phyloP scores from a whole-genome alignment of 495 filamentous ascomycete species.

The Monascus purpureus region DNA sequence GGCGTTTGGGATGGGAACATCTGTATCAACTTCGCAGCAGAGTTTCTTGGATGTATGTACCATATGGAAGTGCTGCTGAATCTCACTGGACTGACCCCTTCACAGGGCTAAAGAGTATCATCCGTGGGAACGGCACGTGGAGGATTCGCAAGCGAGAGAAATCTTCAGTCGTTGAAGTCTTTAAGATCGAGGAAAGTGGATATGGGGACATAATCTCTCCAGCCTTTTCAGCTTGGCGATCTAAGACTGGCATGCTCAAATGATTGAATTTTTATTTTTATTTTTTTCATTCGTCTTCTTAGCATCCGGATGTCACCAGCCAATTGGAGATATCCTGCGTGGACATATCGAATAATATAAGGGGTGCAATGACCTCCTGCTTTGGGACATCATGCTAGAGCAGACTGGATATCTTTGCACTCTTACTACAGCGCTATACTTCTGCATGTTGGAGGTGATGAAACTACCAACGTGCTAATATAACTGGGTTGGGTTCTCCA shows the following conservation, averaged over 20 bases:
- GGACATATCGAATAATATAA: no score
- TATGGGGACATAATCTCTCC: constrained; percentile 64
- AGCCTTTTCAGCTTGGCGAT: constrained; percentile 64
- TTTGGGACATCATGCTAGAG: no score
- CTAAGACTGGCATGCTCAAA: constrained; percentile 1
- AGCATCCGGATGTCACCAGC: no score
- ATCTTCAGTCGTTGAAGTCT: constrained; percentile 51
- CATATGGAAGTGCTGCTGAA: neutral
- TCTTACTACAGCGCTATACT: no score
- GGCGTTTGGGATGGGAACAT: constrained; percentile 74
- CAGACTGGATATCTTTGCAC: no score
- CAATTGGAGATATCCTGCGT: no score
- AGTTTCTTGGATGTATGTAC: constrained; percentile 57
- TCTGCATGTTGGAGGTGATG: no score
- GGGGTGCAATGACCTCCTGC: no score
- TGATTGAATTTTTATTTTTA: constrained; percentile 1
- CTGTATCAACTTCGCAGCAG: constrained; percentile 76
- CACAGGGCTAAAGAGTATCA: constrained; percentile 49
- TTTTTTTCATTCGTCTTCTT: no score
- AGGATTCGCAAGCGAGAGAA: constrained; percentile 51
- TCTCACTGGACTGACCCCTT: constrained; percentile 4
- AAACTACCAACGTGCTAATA: no score
- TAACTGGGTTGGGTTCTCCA: no score
- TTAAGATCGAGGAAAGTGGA: constrained; percentile 54
- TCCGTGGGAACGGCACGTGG: constrained; percentile 67